Conservation (phyloP, 1,139 yeast genomes). For the Taiozyma onychis region DNA sequence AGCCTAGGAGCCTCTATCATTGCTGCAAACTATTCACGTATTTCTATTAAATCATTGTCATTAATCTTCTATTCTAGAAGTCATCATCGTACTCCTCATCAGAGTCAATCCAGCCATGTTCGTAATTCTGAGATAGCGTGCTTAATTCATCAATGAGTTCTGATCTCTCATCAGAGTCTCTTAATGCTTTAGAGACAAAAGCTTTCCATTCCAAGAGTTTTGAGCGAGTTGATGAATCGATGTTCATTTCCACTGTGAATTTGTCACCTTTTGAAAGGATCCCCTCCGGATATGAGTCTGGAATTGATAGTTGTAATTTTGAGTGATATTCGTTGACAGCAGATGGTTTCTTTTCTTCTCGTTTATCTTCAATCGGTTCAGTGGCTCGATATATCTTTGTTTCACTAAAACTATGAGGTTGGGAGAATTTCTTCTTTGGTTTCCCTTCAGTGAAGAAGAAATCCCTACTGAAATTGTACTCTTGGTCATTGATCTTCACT, state of each 20-base stretch:
- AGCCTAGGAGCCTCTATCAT: background rate
- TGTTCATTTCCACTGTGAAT: constrained; percentile 35
- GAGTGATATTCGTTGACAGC: constrained; percentile 7
- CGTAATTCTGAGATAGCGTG: constrained; percentile 45
- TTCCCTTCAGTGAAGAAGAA: constrained; percentile 8
- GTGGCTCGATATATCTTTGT: constrained; percentile 28
- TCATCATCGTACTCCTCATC: constrained; percentile 26
- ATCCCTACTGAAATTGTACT: constrained; percentile 15
- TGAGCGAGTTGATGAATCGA: constrained; percentile 40
- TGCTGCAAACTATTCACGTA: background rate
- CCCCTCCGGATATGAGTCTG: constrained; percentile 28
- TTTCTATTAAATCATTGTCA: background rate
- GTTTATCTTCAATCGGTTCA: background rate
- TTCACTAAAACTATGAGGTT: constrained; percentile 16
- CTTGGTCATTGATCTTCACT: constrained; percentile 4
- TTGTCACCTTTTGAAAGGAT: constrained; percentile 12
- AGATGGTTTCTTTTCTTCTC: constrained; percentile 3
- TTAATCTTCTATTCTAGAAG: constrained; percentile 1
- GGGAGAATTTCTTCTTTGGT: constrained; percentile 2
- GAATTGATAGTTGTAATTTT: constrained; percentile 17
- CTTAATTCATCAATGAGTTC: constrained; percentile 57
- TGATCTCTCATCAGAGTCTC: constrained; percentile 54
- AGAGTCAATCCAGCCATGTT: constrained; percentile 48
- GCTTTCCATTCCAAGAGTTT: constrained; percentile 44
- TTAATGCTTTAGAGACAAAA: constrained; percentile 37